Percentiles rank a stretch among this genome's conserved stretches.
phyloP scores from a whole-genome alignment of 257 asterid genomes.

The Solanum gracilifrons region DNA sequence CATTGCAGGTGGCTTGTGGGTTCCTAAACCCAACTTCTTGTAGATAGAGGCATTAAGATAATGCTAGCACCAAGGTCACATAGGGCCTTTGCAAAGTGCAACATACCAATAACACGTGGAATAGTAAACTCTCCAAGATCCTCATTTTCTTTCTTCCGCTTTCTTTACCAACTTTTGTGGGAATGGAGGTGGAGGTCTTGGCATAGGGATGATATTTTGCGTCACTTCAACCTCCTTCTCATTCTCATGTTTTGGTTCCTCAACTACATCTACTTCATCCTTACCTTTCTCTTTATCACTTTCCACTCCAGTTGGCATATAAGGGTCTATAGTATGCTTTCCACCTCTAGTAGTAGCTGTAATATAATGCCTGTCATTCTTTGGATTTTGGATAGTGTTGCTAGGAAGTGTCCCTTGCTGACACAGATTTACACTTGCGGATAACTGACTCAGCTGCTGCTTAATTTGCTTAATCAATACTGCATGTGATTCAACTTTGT shows the following conservation, averaged over 20 bases:
- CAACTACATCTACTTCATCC: not conserved
- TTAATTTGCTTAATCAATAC: no score
- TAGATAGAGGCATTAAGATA: no score
- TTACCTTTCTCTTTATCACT: not conserved
- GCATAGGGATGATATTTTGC: not conserved
- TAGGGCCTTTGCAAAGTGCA: no score
- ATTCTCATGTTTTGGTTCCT: no score
- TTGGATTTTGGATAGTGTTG: no score
- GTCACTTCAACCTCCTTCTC: not conserved
- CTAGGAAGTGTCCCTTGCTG: not conserved
- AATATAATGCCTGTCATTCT: not conserved
- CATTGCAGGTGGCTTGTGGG: no score
- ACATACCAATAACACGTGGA: not conserved
- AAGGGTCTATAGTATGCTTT: not conserved
- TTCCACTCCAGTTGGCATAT: not conserved
- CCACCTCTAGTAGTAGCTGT: not conserved
- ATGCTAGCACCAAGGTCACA: no score
- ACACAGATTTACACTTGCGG: not conserved
- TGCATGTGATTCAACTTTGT: no score
- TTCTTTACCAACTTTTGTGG: not conserved
- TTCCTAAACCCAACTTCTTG: no score
- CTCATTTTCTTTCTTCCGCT: no score
- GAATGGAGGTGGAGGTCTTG: not conserved
- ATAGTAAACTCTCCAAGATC: no score
- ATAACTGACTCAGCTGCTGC: not conserved